Evolutionary conservation across 2,329 filamentous ascomycete species (phyloP).

Genomic region (Phialophora verrucosa): DNA sequence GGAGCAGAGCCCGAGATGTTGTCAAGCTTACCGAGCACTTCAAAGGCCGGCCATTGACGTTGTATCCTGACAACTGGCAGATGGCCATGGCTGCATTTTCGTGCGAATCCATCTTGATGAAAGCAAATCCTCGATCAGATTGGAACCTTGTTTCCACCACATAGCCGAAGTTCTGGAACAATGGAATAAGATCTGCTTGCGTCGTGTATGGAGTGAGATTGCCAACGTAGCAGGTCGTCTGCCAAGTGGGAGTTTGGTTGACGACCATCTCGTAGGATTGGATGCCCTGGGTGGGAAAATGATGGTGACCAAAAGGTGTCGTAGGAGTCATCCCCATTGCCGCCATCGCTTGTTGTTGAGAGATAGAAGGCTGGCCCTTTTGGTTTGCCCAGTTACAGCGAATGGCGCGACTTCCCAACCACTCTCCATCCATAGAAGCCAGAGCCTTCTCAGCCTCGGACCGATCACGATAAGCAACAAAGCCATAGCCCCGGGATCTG

Average conservation of each 20-base stretch:
- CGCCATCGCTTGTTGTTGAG: slow-evolving; percentile 95
- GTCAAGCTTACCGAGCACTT: slow-evolving; percentile 90
- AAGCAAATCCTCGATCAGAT: slow-evolving; percentile 95
- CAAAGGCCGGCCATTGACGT: slow-evolving; percentile 92
- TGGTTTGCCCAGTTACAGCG: slow-evolving; percentile 99
- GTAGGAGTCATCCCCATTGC: slow-evolving; percentile 98
- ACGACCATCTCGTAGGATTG: slow-evolving; percentile 98
- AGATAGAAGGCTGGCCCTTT: slow-evolving; percentile 98
- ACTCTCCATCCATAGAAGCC: slow-evolving; percentile 98
- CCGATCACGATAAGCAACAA: slow-evolving; percentile 95
- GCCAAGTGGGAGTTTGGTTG: slow-evolving; percentile 93
- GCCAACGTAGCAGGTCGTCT: slow-evolving; percentile 97
- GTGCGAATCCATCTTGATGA: slow-evolving; percentile 98
- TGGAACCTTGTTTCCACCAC: slow-evolving; percentile 98
- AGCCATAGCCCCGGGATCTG: slow-evolving; percentile 94
- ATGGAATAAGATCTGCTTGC: slow-evolving; percentile 92
- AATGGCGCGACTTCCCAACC: slow-evolving; percentile 96
- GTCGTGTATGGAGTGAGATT: slow-evolving; percentile 98
- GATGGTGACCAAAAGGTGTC: slow-evolving; percentile 93
- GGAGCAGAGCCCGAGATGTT: slow-evolving; percentile 26
- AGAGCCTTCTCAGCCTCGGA: slow-evolving; percentile 93
- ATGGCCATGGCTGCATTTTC: slow-evolving; percentile 99
- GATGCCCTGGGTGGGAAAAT: slow-evolving; percentile 95
- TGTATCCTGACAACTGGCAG: slow-evolving; percentile 96
- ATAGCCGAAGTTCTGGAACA: slow-evolving; percentile 98